Evolutionary conservation across 768 basidiomycete genomes (phyloP).

Genomic region (Tephrocybe rancida): DNA sequence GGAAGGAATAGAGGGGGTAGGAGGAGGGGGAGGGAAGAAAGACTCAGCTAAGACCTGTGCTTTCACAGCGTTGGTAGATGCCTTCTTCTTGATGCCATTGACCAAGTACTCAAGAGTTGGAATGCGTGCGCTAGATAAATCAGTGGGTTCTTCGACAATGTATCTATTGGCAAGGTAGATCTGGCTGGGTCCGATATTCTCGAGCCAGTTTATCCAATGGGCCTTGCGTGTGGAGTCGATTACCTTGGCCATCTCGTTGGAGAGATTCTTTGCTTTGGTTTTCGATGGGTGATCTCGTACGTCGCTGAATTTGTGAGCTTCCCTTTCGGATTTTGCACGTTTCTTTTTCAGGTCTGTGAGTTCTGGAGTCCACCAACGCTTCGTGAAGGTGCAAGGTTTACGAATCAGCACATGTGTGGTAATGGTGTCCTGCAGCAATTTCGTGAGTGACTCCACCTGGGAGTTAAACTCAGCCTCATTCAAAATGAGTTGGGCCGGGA

Average conservation of each 20-base stretch:
- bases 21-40: slow-evolving; percentile 20
- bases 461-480: slow-evolving; percentile 9
- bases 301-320: background rate
- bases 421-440: slow-evolving; percentile 11
- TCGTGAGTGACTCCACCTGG: background rate
- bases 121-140: background rate
- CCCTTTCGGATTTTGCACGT: background rate
- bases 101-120: background rate
- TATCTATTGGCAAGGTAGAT: slow-evolving; percentile 8
- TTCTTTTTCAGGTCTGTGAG: slow-evolving; percentile 1
- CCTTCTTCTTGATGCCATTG: background rate
- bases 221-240: background rate
- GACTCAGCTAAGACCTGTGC: slow-evolving; percentile 1
- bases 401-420: background rate
- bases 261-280: background rate
- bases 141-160: background rate
- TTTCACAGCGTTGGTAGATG: slow-evolving; percentile 5
- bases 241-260: background rate
- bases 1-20: background rate
- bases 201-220: slow-evolving; percentile 5
- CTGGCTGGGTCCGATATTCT: background rate
- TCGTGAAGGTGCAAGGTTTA: slow-evolving; percentile 17
- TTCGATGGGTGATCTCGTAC: background rate
- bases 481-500: too few species aligned
- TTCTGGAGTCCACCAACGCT: slow-evolving; percentile 23